A percentile compares a stretch with the other conserved stretches of the same genome.
Conservation (phyloP, 495 filamentous ascomycete species). For the Xylaria acuta region DNA sequence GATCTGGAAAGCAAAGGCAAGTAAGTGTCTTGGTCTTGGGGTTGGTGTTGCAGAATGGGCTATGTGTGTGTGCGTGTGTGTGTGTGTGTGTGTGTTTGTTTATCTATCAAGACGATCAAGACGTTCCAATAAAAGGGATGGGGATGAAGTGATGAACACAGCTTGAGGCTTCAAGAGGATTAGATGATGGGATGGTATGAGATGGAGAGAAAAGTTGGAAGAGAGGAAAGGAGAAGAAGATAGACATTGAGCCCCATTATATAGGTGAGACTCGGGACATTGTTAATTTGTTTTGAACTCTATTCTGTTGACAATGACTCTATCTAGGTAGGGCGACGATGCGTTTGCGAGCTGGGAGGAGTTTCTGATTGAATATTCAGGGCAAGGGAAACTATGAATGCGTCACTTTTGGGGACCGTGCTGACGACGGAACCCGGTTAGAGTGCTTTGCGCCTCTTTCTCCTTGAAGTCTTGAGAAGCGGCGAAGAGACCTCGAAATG, state of each 20-base stretch:
- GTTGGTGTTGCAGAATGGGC: conserved; percentile 16
- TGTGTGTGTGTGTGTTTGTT: neutral
- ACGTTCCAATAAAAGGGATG: conserved; percentile 38
- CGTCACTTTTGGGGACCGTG: conserved; percentile 9
- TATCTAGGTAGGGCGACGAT: neutral
- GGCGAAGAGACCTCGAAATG: conserved; percentile 15
- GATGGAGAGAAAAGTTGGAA: conserved; percentile 13
- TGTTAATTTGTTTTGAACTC: neutral
- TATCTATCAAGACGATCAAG: conserved; percentile 44
- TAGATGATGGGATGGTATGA: conserved; percentile 6
- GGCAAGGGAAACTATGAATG: conserved; percentile 13
- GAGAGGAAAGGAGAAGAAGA: neutral
- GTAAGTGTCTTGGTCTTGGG: conserved; percentile 17
- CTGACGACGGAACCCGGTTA: conserved; percentile 16
- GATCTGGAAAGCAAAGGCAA: conserved; percentile 18
- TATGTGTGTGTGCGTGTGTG: conserved; percentile 6
- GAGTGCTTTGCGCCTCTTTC: conserved; percentile 16
- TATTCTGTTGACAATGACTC: neutral
- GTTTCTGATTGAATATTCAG: neutral
- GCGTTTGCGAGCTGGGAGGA: neutral
- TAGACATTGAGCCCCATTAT: neutral
- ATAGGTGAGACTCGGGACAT: neutral
- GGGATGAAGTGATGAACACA: conserved; percentile 15
- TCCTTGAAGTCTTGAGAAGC: conserved; percentile 20
- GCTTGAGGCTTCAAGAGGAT: conserved; percentile 14